Evolutionary conservation across 1,284 basidiomycete species (phyloP), one percentile per base, ranked within the genome.

Genomic region (Ustilago cynodontis): DNA sequence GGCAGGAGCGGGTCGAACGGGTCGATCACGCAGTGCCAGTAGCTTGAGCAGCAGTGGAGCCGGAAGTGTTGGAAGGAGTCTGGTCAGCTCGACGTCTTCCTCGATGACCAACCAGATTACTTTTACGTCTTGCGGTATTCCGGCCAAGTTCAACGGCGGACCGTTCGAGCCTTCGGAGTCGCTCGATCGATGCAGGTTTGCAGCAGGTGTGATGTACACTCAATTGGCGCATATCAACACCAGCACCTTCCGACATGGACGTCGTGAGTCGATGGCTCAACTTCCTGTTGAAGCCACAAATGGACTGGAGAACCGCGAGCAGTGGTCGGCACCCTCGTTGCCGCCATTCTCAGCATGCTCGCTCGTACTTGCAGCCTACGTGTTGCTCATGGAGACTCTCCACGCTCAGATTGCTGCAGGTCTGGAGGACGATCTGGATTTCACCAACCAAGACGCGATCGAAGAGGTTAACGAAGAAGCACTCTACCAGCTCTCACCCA

Each of bases 341-440:
- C 80, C 80, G 5, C 80, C 80, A 0, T 80, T 76, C 47, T 78
- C 78, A 35, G 78, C 78, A 18, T 82, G 80, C 64, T 80, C 78
- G 52, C 71, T 77, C 16, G 80, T 82, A 11, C 68, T 82, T 3
- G 79, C 73, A 1, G 78, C 80, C 2, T 82, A 82, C 60, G 78
- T 78, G 18, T 49, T 76, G 52, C 63, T 82, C 31, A 82, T 82
- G 80, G 73, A 78, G 53, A 80, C 78, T 18, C 73, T 82, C 22
- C 74, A 79, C 20, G 79, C 75, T 11, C 76, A 79, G 51, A 67
- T 82, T 24, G 70, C 72, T 1, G 65, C 77, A 0, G 68, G 72
- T 1, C 20, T 62, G 11, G 59, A 67, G n/a, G 75, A 69, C 35
- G 64, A 72, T 49, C 5, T 72, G 14, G 64, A 72, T n/a, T 64